Conservation (phyloP, 768 basidiomycete species). For the Kwoniella sp. region DNA sequence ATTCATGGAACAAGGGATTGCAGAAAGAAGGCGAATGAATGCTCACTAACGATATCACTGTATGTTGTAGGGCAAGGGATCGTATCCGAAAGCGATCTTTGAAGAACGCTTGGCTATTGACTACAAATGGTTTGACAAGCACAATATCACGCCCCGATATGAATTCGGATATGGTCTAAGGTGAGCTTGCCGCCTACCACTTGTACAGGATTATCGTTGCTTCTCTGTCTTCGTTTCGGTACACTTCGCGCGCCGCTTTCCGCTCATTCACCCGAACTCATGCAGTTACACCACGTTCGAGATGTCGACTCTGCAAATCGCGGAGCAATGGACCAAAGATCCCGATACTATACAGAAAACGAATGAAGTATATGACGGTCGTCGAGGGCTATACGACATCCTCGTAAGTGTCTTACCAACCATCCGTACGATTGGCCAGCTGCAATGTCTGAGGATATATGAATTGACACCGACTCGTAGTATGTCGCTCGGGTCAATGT, state of each 20-base stretch:
- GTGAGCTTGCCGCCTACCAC: conserved; percentile 18
- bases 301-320: conserved; percentile 39
- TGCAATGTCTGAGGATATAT: too few species aligned
- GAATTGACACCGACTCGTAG: conserved; percentile 11
- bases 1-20: too few species aligned
- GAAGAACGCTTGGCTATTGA: conserved; percentile 53
- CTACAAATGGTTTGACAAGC: conserved; percentile 56
- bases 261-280: background rate
- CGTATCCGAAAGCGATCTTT: conserved; percentile 46
- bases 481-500: conserved; percentile 48
- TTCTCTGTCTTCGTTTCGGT: too few species aligned
- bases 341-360: conserved; percentile 52
- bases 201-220: too few species aligned
- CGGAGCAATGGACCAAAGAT: conserved; percentile 32
- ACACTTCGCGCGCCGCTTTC: too few species aligned
- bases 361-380: conserved; percentile 51
- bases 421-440: background rate
- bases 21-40: too few species aligned
- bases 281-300: conserved; percentile 51
- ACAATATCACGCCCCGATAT: conserved; percentile 49
- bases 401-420: conserved; percentile 30
- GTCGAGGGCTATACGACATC: conserved; percentile 50
- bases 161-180: conserved; percentile 56
- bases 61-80: conserved; percentile 1
- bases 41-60: too few species aligned